Evolutionary conservation across 345 rosid species (phyloP).

Genomic region (Xanthoceras sorbifolium): DNA sequence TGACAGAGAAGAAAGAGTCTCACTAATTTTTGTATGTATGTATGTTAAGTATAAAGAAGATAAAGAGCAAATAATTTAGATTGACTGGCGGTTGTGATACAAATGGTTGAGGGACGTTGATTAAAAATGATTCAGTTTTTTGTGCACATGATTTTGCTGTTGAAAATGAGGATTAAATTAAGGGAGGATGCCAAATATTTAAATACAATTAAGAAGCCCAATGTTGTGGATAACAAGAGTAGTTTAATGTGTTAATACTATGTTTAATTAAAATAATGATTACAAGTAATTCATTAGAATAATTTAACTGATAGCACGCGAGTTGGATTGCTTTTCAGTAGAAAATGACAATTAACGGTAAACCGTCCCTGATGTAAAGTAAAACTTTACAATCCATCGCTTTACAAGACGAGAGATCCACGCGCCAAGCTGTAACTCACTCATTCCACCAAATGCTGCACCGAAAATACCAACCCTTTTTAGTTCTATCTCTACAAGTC

Average conservation of each 20-base stretch:
- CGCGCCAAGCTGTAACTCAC: too few relatives aligned
- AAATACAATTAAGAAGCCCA: background rate
- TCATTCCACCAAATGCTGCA: too few relatives aligned
- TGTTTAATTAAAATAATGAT: conserved; percentile 26
- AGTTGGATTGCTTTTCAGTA: background rate
- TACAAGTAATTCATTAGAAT: background rate
- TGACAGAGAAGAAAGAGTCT: too few relatives aligned
- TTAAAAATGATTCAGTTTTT: background rate
- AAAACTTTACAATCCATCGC: background rate
- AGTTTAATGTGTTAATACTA: background rate
- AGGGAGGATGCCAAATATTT: background rate
- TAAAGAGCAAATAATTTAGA: too few relatives aligned
- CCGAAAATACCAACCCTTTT: too few relatives aligned
- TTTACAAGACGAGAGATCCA: too few relatives aligned
- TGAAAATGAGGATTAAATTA: background rate
- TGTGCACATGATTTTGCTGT: background rate
- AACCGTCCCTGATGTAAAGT: conserved; percentile 30
- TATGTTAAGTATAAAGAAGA: too few relatives aligned
- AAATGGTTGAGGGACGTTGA: background rate
- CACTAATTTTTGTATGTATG: too few relatives aligned
- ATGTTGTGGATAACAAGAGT: conserved; percentile 3
- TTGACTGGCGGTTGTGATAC: background rate
- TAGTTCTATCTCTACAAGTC: too few relatives aligned
- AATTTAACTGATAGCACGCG: background rate
- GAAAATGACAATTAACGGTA: conserved; percentile 54